phyloP scores from a whole-genome alignment of 495 filamentous ascomycete genomes.

The Glarea lozoyensis region DNA sequence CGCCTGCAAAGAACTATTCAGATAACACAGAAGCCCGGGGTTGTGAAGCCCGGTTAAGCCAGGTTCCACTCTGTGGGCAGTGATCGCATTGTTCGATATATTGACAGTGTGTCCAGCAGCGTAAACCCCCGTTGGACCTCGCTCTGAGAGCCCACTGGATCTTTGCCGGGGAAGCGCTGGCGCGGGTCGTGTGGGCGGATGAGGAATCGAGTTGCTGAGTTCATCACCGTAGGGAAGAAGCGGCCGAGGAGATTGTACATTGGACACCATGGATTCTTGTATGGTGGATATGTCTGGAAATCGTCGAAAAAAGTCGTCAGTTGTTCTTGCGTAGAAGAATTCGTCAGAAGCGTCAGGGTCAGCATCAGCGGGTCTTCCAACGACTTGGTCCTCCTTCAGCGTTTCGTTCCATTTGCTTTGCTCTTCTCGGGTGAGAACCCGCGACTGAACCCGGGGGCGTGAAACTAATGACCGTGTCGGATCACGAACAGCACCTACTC shows the following conservation, averaged over 20 bases:
- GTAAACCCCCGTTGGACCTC: slow-evolving; percentile 32
- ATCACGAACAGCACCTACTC: slow-evolving; percentile 22
- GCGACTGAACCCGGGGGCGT: slow-evolving; percentile 20
- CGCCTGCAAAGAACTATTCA: slow-evolving; percentile 81
- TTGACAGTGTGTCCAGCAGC: slow-evolving; percentile 26
- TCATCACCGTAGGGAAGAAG: slow-evolving; percentile 19
- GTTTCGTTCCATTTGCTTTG: slow-evolving; percentile 33
- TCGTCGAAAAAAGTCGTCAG: slow-evolving; percentile 73
- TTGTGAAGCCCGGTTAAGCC: slow-evolving; percentile 65
- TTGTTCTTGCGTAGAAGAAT: slow-evolving; percentile 32
- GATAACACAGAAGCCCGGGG: slow-evolving; percentile 78
- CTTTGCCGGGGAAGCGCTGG: slow-evolving; percentile 78
- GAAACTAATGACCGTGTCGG: slow-evolving; percentile 30
- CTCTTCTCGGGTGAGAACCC: slow-evolving; percentile 26
- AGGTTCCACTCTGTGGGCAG: slow-evolving; percentile 7
- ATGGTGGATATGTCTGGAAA: slow-evolving; percentile 63
- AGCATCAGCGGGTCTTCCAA: slow-evolving; percentile 1
- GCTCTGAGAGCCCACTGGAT: slow-evolving; percentile 82
- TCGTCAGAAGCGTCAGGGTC: slow-evolving; percentile 19
- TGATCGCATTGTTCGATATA: slow-evolving; percentile 20
- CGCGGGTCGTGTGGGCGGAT: slow-evolving; percentile 57
- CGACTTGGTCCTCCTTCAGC: slow-evolving; percentile 27
- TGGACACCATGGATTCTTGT: slow-evolving; percentile 66
- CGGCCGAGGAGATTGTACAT: slow-evolving; percentile 1
- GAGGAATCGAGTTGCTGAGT: slow-evolving; percentile 28